Percentiles rank a stretch among this genome's conserved stretches.
Evolutionary conservation across 805 yeast species (phyloP).

Genomic region (Candida ipomoeae): DNA sequence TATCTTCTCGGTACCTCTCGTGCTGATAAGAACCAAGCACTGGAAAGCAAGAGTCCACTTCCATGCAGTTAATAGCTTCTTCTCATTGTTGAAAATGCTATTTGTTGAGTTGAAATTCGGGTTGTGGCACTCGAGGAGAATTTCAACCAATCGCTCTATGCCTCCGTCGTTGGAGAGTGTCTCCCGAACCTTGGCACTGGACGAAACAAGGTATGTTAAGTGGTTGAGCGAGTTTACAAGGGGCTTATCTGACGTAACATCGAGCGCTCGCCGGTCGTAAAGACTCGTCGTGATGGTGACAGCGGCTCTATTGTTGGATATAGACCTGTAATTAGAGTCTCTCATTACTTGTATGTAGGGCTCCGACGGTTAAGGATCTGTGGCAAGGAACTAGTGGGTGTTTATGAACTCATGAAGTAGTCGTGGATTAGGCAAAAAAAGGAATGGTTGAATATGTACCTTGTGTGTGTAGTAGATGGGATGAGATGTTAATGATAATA

Average conservation of each 20-base stretch:
- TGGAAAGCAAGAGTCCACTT: slow-evolving; percentile 96
- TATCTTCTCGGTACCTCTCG: slow-evolving; percentile 85
- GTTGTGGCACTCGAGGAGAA: slow-evolving; percentile 72
- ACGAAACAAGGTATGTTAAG: slow-evolving; percentile 79
- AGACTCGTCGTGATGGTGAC: slow-evolving; percentile 83
- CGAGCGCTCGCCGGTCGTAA: slow-evolving; percentile 89
- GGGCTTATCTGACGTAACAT: slow-evolving; percentile 85
- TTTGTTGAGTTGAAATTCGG: slow-evolving; percentile 27
- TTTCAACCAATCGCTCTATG: slow-evolving; percentile 78
- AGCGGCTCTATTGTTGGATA: slow-evolving; percentile 82
- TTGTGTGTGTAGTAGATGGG: neutral
- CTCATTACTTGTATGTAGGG: slow-evolving; percentile 42
- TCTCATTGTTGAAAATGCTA: slow-evolving; percentile 34
- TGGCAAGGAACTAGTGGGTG: neutral
- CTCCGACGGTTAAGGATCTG: neutral
- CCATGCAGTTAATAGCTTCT: slow-evolving; percentile 74
- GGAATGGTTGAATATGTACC: neutral
- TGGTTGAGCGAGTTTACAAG: slow-evolving; percentile 88
- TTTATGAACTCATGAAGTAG: neutral
- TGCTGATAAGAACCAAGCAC: slow-evolving; percentile 85
- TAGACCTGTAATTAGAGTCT: slow-evolving; percentile 80
- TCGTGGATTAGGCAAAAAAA: neutral
- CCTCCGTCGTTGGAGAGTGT: slow-evolving; percentile 90
- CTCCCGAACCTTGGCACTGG: slow-evolving; percentile 85
- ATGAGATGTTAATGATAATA: neutral